phyloP scores from a whole-genome alignment of 2,329 filamentous ascomycete species.

The Clathrospora elynae region DNA sequence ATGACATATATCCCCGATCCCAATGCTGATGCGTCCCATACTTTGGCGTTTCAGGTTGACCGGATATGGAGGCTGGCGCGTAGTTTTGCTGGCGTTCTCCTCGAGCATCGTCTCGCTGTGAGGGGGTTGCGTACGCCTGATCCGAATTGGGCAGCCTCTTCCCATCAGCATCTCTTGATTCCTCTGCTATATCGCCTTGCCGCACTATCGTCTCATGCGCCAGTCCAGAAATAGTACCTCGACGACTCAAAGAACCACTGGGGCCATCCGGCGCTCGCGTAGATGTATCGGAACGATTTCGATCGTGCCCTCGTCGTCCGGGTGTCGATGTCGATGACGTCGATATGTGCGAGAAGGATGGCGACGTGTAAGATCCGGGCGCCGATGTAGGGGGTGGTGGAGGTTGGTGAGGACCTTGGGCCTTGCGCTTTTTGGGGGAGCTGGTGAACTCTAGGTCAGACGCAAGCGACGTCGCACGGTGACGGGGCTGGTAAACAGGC shows the following conservation, averaged over 20 bases:
- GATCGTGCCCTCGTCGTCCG: constrained; percentile 64
- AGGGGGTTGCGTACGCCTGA: constrained; percentile 24
- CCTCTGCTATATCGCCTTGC: constrained; percentile 33
- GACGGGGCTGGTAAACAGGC: constrained; percentile 46
- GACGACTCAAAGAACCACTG: constrained; percentile 40
- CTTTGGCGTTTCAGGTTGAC: constrained; percentile 44
- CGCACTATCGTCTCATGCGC: constrained; percentile 37
- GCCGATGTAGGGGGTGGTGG: constrained; percentile 58
- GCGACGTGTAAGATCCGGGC: constrained; percentile 54
- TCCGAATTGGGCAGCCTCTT: constrained; percentile 28
- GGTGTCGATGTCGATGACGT: constrained; percentile 60
- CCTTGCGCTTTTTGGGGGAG: constrained; percentile 86
- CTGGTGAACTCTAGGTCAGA: constrained; percentile 68
- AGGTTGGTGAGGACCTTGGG: constrained; percentile 59
- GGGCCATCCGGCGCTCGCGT: constrained; percentile 41
- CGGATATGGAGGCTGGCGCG: constrained; percentile 30
- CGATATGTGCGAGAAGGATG: constrained; percentile 62
- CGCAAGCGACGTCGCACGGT: constrained; percentile 58
- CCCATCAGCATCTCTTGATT: constrained; percentile 30
- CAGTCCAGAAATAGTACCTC: constrained; percentile 41
- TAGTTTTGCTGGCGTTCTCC: constrained; percentile 33
- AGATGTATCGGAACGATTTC: constrained; percentile 69
- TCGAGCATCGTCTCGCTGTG: constrained; percentile 33
- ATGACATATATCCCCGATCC: constrained; percentile 41
- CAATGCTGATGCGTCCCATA: constrained; percentile 41